Conservation (phyloP, 768 basidiomycete genomes). For the Lentinula sp. region DNA sequence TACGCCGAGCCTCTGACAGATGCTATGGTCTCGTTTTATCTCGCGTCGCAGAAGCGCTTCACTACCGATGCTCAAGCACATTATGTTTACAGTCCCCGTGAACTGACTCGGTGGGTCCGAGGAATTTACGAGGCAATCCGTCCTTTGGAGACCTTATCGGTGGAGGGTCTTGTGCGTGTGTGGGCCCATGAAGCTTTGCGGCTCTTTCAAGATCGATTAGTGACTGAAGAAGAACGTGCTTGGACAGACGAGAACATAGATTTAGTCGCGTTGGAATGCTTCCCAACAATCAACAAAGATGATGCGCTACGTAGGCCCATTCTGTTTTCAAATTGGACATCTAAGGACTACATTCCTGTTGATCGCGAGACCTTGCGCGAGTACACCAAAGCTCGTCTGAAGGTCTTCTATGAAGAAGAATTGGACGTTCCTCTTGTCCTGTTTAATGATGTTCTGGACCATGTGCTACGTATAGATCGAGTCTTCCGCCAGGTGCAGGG, state of each 20-base stretch:
- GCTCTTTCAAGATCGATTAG: conserved; percentile 95
- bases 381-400: conserved; percentile 92
- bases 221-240: conserved; percentile 82
- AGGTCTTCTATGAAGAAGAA: conserved; percentile 99
- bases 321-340: conserved; percentile 98
- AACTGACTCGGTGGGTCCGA: conserved; percentile 94
- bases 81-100: conserved; percentile 98
- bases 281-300: conserved; percentile 85
- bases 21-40: conserved; percentile 95
- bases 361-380: conserved; percentile 90
- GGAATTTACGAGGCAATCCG: conserved; percentile 97
- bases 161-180: conserved; percentile 92
- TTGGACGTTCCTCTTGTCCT: conserved; percentile 95
- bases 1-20: conserved; percentile 94
- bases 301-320: conserved; percentile 89
- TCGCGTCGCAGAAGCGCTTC: conserved; percentile 89
- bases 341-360: conserved; percentile 93
- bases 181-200: conserved; percentile 98
- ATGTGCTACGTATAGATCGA: conserved; percentile 95
- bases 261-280: conserved; percentile 74
- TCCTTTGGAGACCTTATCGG: conserved; percentile 86
- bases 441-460: conserved; percentile 98
- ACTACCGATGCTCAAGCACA: conserved; percentile 97
- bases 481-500: conserved; percentile 99
- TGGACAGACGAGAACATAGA: conserved; percentile 98